Evolutionary conservation across 768 basidiomycete genomes (phyloP).

Genomic region (Collybia mongolica): DNA sequence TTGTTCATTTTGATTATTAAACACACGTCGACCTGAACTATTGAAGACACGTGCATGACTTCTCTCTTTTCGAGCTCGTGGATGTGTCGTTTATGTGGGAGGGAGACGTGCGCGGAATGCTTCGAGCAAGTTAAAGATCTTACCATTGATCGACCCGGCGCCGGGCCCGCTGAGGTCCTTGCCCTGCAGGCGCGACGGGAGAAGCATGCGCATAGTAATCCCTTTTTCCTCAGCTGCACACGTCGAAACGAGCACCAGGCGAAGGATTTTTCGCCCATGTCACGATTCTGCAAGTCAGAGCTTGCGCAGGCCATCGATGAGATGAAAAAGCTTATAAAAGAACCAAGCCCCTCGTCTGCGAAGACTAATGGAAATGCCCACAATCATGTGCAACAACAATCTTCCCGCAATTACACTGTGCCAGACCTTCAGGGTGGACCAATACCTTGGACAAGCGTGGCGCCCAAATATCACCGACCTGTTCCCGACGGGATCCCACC

Average conservation of each 20-base stretch:
- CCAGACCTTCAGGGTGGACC: no score
- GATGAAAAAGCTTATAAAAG: conserved; percentile 58
- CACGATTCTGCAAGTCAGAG: conserved; percentile 68
- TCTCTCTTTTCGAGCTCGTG: conserved; percentile 88
- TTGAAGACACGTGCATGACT: conserved; percentile 87
- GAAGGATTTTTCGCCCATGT: conserved; percentile 75
- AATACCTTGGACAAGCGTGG: no score
- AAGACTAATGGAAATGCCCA: background rate
- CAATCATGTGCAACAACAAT: no score
- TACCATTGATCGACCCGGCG: conserved; percentile 51
- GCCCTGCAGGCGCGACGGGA: conserved; percentile 54
- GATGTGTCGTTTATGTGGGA: conserved; percentile 90
- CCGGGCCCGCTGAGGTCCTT: conserved; percentile 45
- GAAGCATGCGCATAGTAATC: conserved; percentile 62
- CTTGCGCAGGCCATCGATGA: conserved; percentile 61
- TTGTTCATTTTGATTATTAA: conserved; percentile 9
- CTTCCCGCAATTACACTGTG: no score
- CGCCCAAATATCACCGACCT: background rate
- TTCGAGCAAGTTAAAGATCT: conserved; percentile 66
- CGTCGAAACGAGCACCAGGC: conserved; percentile 68
- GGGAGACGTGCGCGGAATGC: conserved; percentile 88
- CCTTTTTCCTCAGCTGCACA: conserved; percentile 73
- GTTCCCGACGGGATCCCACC: conserved; percentile 2
- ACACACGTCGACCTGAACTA: no score
- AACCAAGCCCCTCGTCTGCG: background rate